phyloP scores from a whole-genome alignment of 1,284 basidiomycete species.

The Ganoderma lingzhi region DNA sequence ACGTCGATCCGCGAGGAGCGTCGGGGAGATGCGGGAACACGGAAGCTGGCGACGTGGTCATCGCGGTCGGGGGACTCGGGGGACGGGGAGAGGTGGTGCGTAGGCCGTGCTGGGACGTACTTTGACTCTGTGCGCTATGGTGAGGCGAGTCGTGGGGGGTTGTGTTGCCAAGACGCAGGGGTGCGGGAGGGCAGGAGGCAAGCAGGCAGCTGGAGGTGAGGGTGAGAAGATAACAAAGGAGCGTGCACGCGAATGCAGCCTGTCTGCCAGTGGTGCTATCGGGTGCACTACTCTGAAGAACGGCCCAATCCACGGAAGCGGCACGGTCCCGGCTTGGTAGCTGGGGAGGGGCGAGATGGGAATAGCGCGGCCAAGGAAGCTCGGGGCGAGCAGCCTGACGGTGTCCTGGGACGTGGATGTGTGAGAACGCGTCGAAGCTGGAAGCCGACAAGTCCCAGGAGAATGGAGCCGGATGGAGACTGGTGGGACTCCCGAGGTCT shows the following conservation, averaged over 20 bases:
- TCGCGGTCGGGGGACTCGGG: slow-evolving; percentile 2
- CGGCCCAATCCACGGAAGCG: slow-evolving; percentile 6
- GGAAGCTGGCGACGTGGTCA: slow-evolving; percentile 44
- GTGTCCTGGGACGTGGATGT: neutral
- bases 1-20: neutral
- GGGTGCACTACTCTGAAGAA: neutral
- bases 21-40: neutral
- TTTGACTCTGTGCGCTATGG: neutral
- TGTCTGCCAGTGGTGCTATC: neutral
- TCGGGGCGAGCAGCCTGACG: neutral
- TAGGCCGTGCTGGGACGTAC: neutral
- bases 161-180: neutral
- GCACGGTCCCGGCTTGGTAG: slow-evolving; percentile 15
- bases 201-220: slow-evolving; percentile 6
- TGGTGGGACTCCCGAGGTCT: neutral
- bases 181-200: neutral
- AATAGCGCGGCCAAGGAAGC: neutral
- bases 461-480: slow-evolving; percentile 3
- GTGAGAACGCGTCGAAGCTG: slow-evolving; percentile 6
- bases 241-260: neutral
- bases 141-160: neutral
- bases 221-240: neutral
- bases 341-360: neutral
- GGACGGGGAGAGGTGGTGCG: neutral
- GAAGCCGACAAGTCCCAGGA: neutral